Conservation (phyloP, 768 basidiomycete species). For the Tulasnella sp. region DNA sequence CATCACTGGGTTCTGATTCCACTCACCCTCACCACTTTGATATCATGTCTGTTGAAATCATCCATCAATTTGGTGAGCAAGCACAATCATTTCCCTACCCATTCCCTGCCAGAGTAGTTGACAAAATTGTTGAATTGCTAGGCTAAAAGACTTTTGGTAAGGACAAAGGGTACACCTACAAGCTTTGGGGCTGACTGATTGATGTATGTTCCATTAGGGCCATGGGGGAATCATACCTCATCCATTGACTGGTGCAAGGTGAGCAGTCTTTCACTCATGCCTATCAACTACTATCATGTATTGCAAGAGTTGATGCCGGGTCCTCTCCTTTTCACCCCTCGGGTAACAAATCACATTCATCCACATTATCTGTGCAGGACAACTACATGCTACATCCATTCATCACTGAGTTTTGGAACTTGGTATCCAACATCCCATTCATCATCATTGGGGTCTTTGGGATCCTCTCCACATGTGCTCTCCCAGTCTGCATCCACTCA, state of each 20-base stretch:
- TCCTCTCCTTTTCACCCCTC: too few species aligned
- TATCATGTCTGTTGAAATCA: too few species aligned
- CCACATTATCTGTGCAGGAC: slow-evolving; percentile 13
- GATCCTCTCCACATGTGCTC: slow-evolving; percentile 10
- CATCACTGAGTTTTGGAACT: slow-evolving; percentile 31
- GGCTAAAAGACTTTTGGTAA: slow-evolving; percentile 13
- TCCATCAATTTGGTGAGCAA: too few species aligned
- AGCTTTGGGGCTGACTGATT: neutral
- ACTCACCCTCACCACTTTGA: too few species aligned
- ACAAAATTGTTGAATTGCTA: neutral
- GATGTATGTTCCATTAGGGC: neutral
- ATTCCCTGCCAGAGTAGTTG: too few species aligned
- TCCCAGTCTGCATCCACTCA: slow-evolving; percentile 21
- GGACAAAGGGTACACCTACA: neutral
- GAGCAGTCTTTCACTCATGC: neutral
- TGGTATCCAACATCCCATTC: slow-evolving; percentile 29
- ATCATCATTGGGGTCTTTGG: slow-evolving; percentile 28
- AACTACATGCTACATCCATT: slow-evolving; percentile 28
- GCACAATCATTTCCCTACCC: too few species aligned
- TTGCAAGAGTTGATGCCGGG: too few species aligned
- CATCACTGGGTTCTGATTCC: too few species aligned
- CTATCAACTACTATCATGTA: neutral
- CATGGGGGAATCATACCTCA: slow-evolving; percentile 18
- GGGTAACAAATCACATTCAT: too few species aligned
- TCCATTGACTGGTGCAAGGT: slow-evolving; percentile 21